Evolutionary conservation across 2,329 filamentous ascomycete species (phyloP).

Genomic region (Colletotrichum sidae): DNA sequence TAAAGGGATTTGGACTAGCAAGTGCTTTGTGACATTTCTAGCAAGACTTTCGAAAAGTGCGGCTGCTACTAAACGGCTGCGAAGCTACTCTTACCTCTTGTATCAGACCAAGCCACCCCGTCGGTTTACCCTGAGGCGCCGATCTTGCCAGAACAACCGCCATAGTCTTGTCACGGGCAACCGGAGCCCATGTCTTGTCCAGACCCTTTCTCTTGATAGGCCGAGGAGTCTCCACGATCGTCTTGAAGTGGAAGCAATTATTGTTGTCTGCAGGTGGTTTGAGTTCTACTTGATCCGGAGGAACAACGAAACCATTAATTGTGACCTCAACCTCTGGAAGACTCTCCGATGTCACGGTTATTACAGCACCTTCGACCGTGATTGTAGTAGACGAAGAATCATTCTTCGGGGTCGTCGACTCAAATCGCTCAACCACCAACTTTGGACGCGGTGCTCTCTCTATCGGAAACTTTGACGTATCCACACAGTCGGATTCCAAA

Average conservation of each 20-base stretch:
- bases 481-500: not conserved
- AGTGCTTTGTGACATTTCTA: too few relatives aligned
- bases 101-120: not conserved
- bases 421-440: not conserved
- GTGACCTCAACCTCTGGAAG: not conserved
- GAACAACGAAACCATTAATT: not conserved
- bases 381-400: too few relatives aligned
- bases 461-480: not conserved
- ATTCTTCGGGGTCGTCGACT: not conserved
- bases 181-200: not conserved
- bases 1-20: too few relatives aligned
- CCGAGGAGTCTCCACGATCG: not conserved
- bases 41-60: too few relatives aligned
- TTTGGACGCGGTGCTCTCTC: not conserved
- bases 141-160: not conserved
- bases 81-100: not conserved
- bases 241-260: not conserved
- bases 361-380: too few relatives aligned
- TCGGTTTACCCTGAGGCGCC: not conserved
- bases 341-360: not conserved
- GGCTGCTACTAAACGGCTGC: not conserved
- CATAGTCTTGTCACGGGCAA: slow-evolving; percentile 6
- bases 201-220: not conserved
- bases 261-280: not conserved
- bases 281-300: accelerated